Percentiles rank a stretch among this genome's conserved stretches.
Conservation (phyloP, 768 basidiomycete species). For the Clathrus columnatus region DNA sequence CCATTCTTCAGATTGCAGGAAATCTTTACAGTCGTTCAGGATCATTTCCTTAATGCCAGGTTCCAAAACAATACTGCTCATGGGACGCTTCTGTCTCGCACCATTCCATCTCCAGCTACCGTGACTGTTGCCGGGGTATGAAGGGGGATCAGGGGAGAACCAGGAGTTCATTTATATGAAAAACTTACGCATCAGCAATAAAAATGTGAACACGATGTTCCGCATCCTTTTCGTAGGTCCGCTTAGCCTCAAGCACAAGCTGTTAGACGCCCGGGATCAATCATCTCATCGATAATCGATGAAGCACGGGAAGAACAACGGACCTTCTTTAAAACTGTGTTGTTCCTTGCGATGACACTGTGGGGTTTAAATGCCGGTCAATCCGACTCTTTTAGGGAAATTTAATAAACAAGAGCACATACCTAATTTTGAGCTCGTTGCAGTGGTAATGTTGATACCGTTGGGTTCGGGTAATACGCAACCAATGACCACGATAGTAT, state of each 20-base stretch:
- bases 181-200: conserved; percentile 76
- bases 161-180: conserved; percentile 8
- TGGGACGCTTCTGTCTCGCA: conserved; percentile 78
- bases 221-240: conserved; percentile 84
- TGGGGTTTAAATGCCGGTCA: conserved; percentile 12
- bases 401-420: conserved; percentile 13
- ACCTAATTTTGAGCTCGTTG: conserved; percentile 75
- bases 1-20: conserved; percentile 79
- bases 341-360: conserved; percentile 82
- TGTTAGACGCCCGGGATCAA: conserved; percentile 1
- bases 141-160: conserved; percentile 11
- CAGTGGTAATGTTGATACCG: conserved; percentile 71
- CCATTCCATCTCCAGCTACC: conserved; percentile 85
- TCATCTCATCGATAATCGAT: background rate
- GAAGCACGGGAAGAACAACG: background rate
- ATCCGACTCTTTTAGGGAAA: conserved; percentile 15
- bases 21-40: conserved; percentile 77
- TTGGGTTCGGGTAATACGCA: conserved; percentile 74
- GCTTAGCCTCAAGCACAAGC: conserved; percentile 79
- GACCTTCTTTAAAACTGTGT: conserved; percentile 71
- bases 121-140: conserved; percentile 40
- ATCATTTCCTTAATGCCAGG: conserved; percentile 90
- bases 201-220: conserved; percentile 87
- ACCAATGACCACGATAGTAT: conserved; percentile 85
- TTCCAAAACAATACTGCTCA: conserved; percentile 88